Evolutionary conservation across 192 early-diverging fungal genomes (phyloP).

Genomic region (Rhizophagus prolifer): DNA sequence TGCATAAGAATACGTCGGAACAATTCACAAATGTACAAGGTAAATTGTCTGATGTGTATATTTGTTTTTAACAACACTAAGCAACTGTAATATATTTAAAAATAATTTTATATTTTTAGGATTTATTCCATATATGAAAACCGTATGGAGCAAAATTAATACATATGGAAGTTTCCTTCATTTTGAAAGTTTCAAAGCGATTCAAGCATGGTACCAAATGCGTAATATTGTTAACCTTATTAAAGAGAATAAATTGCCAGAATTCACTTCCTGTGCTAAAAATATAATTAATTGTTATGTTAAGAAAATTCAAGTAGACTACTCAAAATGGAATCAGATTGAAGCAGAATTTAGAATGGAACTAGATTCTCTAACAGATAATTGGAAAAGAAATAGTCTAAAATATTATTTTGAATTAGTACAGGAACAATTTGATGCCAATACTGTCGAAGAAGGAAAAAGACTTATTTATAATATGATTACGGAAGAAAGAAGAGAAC

Average conservation of each 20-base stretch:
- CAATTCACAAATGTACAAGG: neutral
- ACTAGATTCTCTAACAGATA: neutral
- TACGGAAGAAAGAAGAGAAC: neutral
- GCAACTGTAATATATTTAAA: too few relatives aligned
- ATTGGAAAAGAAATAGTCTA: neutral
- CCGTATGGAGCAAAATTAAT: neutral
- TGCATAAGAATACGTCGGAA: neutral
- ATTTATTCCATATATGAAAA: conserved; percentile 7
- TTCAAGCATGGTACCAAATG: conserved; percentile 3
- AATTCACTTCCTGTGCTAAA: neutral
- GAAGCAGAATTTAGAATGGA: neutral
- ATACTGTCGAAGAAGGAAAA: neutral
- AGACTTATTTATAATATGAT: conserved; percentile 1
- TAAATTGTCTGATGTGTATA: neutral
- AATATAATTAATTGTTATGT: neutral
- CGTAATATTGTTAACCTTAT: neutral
- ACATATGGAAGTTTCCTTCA: neutral
- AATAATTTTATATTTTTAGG: neutral
- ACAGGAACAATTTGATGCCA: neutral
- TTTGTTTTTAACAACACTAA: neutral
- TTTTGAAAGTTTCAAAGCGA: conserved; percentile 7
- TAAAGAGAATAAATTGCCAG: neutral
- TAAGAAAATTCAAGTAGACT: neutral
- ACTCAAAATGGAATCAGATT: neutral
- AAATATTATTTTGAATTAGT: neutral